Evolutionary conservation across 352 stramenopile genomes (phyloP).

Genomic region (Thalassiosira delicatula): DNA sequence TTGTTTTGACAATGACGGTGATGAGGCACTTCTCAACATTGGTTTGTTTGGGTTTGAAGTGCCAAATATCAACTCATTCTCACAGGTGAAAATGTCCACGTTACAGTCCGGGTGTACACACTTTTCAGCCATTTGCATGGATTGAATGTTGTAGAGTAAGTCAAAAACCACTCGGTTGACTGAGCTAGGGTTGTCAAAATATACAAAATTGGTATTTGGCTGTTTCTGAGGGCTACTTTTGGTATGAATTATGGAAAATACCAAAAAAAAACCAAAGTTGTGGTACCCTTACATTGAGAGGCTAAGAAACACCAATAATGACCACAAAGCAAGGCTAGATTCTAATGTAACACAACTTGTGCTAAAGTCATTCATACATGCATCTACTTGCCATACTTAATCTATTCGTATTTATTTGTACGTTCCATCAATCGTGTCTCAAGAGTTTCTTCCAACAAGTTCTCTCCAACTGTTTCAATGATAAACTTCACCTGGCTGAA

Average conservation of each 20-base stretch:
- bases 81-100: constrained; percentile 29
- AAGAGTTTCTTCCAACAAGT: too few relatives aligned
- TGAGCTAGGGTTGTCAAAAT: too few relatives aligned
- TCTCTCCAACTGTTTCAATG: constrained; percentile 18
- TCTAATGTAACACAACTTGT: too few relatives aligned
- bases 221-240: too few relatives aligned
- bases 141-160: constrained; percentile 40
- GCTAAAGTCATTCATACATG: too few relatives aligned
- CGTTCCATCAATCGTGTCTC: constrained; percentile 15
- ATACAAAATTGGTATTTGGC: too few relatives aligned
- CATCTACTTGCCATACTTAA: too few relatives aligned
- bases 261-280: too few relatives aligned
- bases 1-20: constrained; percentile 41
- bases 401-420: constrained; percentile 7
- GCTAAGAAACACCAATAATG: too few relatives aligned
- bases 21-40: constrained; percentile 28
- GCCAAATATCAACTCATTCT: constrained; percentile 23
- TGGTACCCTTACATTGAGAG: too few relatives aligned
- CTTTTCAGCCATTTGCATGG: constrained; percentile 40
- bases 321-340: too few relatives aligned
- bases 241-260: too few relatives aligned
- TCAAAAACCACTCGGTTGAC: not conserved
- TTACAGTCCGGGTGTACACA: constrained; percentile 49
- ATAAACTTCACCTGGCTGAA: constrained; percentile 21
- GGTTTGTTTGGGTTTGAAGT: constrained; percentile 43